Percentiles rank a stretch among this genome's conserved stretches.
phyloP scores from a whole-genome alignment of 208 protist species.

The Leishmania aethiopica region DNA sequence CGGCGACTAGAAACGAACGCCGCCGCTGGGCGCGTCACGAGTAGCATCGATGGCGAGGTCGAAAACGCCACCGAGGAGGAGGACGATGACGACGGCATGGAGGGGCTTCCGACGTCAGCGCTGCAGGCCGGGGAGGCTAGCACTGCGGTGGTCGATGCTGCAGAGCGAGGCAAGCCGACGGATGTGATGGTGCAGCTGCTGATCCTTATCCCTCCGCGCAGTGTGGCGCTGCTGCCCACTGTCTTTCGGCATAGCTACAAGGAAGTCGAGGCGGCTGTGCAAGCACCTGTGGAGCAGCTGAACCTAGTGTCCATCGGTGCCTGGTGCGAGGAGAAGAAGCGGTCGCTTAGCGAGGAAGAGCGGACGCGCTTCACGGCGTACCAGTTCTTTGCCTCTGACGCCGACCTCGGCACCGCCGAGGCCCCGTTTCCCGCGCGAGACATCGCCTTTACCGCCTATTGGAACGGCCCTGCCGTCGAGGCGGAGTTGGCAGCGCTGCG shows the following conservation, averaged over 20 bases:
- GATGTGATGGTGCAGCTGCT: conserved; percentile 87
- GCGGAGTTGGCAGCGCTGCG: conserved; percentile 22
- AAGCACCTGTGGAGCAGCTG: conserved; percentile 74
- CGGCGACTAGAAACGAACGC: conserved; percentile 24
- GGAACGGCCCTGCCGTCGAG: conserved; percentile 42
- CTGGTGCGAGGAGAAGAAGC: conserved; percentile 75
- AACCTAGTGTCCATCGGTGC: conserved; percentile 59
- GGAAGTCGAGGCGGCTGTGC: conserved; percentile 64
- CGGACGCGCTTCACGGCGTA: conserved; percentile 74
- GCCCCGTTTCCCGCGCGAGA: conserved; percentile 49
- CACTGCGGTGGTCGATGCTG: conserved; percentile 21
- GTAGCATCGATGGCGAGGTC: neutral
- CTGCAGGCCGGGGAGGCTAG: conserved; percentile 1
- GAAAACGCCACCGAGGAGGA: conserved; percentile 9
- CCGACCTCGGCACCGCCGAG: conserved; percentile 19
- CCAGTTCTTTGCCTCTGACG: conserved; percentile 51
- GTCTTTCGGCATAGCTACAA: conserved; percentile 60
- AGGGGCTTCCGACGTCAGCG: conserved; percentile 10
- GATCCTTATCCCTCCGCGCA: conserved; percentile 68
- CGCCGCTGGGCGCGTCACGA: conserved; percentile 1
- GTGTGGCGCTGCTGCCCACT: conserved; percentile 60
- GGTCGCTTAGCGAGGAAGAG: conserved; percentile 75
- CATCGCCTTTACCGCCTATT: conserved; percentile 68
- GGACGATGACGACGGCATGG: conserved; percentile 36
- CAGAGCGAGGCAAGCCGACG: conserved; percentile 44